Conservation (phyloP, 129 eudicot species). For the Lonicera japonica region DNA sequence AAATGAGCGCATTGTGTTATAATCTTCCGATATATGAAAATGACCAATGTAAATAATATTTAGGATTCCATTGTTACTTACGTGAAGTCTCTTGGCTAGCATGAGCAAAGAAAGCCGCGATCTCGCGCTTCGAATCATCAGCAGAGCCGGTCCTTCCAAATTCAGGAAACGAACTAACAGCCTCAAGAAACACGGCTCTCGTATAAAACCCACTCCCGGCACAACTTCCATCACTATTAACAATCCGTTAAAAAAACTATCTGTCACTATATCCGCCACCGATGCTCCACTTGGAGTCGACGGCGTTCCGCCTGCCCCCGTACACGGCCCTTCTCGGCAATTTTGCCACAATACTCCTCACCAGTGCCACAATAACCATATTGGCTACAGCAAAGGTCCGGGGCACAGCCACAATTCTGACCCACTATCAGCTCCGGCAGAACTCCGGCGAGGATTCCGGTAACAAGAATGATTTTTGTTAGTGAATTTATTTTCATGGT, state of each 20-base stretch:
- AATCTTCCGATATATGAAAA: too few relatives aligned
- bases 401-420: not conserved
- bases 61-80: not conserved
- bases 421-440: not conserved
- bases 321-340: not conserved
- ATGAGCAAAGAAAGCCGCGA: constrained; percentile 1
- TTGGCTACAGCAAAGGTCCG: not conserved
- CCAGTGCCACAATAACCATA: not conserved
- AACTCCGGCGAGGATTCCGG: not conserved
- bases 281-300: not conserved
- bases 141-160: not conserved
- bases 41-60: too few relatives aligned
- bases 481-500: not conserved
- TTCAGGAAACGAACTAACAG: not conserved
- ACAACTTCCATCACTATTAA: not conserved
- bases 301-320: not conserved
- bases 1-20: not conserved
- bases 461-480: not conserved
- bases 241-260: not conserved
- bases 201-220: not conserved
- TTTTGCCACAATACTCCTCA: not conserved
- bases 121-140: not conserved
- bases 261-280: not conserved
- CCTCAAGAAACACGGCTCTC: not conserved
- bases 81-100: not conserved